Base-by-base conservation (phyloP, 306 rosid genomes). In the Begonia masoniana region DNA sequence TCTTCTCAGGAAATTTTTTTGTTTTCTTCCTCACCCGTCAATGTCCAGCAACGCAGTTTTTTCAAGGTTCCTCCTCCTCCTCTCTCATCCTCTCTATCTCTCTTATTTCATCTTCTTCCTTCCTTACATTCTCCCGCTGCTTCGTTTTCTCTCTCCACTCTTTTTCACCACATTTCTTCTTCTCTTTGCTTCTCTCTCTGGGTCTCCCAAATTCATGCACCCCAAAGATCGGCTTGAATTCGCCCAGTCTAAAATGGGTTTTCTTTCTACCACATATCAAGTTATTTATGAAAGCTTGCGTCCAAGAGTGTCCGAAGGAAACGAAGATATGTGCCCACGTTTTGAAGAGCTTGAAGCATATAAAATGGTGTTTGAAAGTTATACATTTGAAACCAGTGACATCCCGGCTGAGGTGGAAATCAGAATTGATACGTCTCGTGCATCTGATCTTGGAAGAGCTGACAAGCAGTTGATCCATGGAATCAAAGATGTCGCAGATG, bases 101-200 rank as follows among this genome's bases (percentile, higher is more conserved):
- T 91, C 78, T 13, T 86, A 81, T 83, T 79, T 91, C 74, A 55
- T 91, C 62, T 86, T 91, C 75, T 91, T 91, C 77, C 47, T 43
- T 19, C 46, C 99, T 0, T 83, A 92, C 67, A 65, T 92, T 64
- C 67, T 83, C 73, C 83, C 59, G 75, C 74, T 92, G 13, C 59
- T 92, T 39, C 81, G 86, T 59, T 92, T 86, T 59, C 96, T 92
- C 58, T 86, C 94, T 43, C 99, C 99, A 65, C 80, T 92, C 68
- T 81, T 83, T 68, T 64, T 86, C 68, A 86, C 99, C 59, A 92
- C 96, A 3, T 42, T 76, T 21, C 82, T 86, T 45, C 82, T 89
- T 73, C 81, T 79, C 52, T 80, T 86, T 4, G 80, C 83, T 17
- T 63, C 78, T 47, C 77, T 85, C 47, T 10, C 51, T 12, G 58